Evolutionary conservation across 768 basidiomycete species (phyloP), one percentile per base, ranked within the genome.

Genomic region (Phylloporus sp.): DNA sequence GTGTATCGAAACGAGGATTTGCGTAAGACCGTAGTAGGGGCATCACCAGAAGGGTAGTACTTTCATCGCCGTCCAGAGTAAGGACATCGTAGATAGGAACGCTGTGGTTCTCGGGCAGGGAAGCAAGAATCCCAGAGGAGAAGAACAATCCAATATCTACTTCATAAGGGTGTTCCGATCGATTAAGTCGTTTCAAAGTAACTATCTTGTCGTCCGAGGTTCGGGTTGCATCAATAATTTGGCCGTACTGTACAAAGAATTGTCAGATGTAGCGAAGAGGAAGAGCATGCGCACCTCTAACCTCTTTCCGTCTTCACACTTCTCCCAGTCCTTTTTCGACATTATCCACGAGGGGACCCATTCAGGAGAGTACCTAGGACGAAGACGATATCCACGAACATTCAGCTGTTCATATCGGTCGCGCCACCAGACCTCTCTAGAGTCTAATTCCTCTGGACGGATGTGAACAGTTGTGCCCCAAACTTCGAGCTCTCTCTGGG

Each of bases 11-110:
- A 2, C 20, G 58, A 10, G 62, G 62, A 22, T 59, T 38, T 27
- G 57, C 47, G 38, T 55, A 64, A 1, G 24, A 20, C 44, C 74
- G 63, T 5, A 74, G 59, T 5, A 69, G 51, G 1, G 73, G 74
- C 66, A 71, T 73, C 10, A 67, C 59, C 13, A 70, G 54, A 31
- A 63, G 59, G 22, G 20, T 5, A n/a, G 3, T 0, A 22, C 23
- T 18, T 28, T 28, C n/a, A 11, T 28, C 27, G 5, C 22, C 16
- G 15, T 43, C 42, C 27, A 43, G 20, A 10, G n/a, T 18, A 34
- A 61, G 22, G 7, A 61, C 54, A 0, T 66, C 63, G 16, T 60
- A 47, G n/a, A 66, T 32, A 8, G 64, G 67, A 18, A 64, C 56
- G 15, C 61, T 63, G 8, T 67, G 61, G 35, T 67, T 68, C 7